Evolutionary conservation across 1,139 yeast species (phyloP).

Genomic region (Lodderomyces elongisporus): DNA sequence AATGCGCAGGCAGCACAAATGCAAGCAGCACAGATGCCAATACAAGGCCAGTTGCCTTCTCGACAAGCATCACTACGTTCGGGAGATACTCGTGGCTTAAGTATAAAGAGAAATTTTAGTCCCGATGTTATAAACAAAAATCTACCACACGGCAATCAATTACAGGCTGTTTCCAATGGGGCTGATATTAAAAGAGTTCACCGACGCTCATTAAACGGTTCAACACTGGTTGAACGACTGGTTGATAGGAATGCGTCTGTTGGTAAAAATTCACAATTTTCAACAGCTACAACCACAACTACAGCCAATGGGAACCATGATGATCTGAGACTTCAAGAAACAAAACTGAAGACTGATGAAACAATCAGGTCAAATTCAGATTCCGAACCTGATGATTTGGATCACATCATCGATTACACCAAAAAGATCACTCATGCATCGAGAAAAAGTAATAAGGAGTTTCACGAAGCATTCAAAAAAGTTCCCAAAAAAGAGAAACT

Average conservation of each 20-base stretch:
- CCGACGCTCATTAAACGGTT: constrained; percentile 17
- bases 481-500: constrained; percentile 50
- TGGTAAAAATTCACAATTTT: constrained; percentile 6
- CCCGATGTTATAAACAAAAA: constrained; percentile 19
- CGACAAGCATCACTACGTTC: constrained; percentile 8
- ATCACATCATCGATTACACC: constrained; percentile 18
- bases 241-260: constrained; percentile 6
- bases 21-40: not conserved
- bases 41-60: constrained; percentile 1
- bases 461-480: constrained; percentile 57
- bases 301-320: constrained; percentile 4
- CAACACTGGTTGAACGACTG: not conserved
- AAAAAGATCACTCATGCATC: constrained; percentile 25
- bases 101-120: constrained; percentile 15
- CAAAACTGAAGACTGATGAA: constrained; percentile 5
- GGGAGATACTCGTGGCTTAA: constrained; percentile 13
- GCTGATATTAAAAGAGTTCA: constrained; percentile 14
- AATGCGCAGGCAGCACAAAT: not conserved
- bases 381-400: constrained; percentile 14
- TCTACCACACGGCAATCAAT: constrained; percentile 12
- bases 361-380: constrained; percentile 6
- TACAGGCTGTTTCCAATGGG: constrained; percentile 8
- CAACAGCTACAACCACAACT: too few relatives aligned
- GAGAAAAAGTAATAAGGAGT: constrained; percentile 52
- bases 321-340: constrained; percentile 5